A percentile compares a stretch with the other conserved stretches of the same genome.
These are phyloP conservation scores for Prunus mongolica DNA, from an alignment of 306 rosid genomes.

Conservation along the genomic window DNA sequence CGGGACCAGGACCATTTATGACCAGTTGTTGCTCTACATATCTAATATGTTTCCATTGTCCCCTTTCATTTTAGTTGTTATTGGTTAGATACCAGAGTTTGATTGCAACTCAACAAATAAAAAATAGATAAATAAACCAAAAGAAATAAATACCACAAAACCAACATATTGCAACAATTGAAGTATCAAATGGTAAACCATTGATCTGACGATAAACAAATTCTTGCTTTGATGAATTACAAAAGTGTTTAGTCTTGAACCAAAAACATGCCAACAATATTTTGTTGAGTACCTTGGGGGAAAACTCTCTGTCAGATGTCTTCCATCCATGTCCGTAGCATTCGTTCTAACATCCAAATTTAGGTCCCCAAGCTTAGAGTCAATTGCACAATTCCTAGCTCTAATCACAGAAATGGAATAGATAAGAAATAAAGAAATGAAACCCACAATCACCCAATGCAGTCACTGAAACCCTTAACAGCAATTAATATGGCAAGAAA, in stretches of 20 bases:
- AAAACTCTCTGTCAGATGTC: slow-evolving; percentile 33
- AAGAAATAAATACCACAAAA: neutral
- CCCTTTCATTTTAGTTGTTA: neutral
- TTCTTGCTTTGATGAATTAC: neutral
- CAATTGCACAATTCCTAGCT: slow-evolving; percentile 56
- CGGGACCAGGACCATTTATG: neutral
- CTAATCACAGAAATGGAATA: slow-evolving; percentile 31
- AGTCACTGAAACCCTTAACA: slow-evolving; percentile 13
- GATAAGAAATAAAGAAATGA: slow-evolving; percentile 9
- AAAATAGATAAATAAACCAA: neutral
- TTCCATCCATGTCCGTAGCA: slow-evolving; percentile 44
- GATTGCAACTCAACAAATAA: neutral
- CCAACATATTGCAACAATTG: neutral
- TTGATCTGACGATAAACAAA: neutral
- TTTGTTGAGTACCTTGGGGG: slow-evolving; percentile 51
- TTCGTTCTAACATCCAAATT: slow-evolving; percentile 79
- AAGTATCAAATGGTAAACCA: neutral
- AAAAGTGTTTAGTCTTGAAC: neutral
- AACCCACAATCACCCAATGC: slow-evolving; percentile 9
- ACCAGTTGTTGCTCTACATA: neutral
- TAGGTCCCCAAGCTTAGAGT: slow-evolving; percentile 88
- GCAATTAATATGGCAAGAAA: neutral
- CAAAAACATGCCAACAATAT: slow-evolving; percentile 12
- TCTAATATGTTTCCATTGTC: neutral
- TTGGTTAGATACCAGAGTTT: neutral